Percentiles rank a stretch among this genome's conserved stretches.
Conservation (phyloP, 805 yeast species). For the Naumovozyma dairenensis region DNA sequence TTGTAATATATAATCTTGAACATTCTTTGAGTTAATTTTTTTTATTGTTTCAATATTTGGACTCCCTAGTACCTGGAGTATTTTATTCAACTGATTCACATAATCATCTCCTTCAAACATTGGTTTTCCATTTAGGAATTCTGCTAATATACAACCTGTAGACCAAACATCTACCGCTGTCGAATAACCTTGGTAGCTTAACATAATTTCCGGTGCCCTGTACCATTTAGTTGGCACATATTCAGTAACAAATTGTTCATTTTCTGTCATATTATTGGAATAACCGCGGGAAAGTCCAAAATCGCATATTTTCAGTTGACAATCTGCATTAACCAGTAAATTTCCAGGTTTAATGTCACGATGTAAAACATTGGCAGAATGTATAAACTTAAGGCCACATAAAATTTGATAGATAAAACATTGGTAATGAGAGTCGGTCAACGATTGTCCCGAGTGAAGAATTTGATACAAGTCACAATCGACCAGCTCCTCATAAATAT, state of each 20-base stretch:
- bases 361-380: slow-evolving; percentile 86
- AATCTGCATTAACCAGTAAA: slow-evolving; percentile 85
- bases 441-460: slow-evolving; percentile 83
- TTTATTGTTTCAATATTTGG: slow-evolving; percentile 65
- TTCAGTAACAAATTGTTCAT: slow-evolving; percentile 91
- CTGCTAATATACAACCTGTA: slow-evolving; percentile 94
- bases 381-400: slow-evolving; percentile 84
- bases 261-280: slow-evolving; percentile 68
- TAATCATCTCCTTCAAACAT: slow-evolving; percentile 92
- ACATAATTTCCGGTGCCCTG: slow-evolving; percentile 95
- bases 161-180: slow-evolving; percentile 98
- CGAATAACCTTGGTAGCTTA: slow-evolving; percentile 87
- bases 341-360: slow-evolving; percentile 94
- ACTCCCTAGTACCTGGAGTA: slow-evolving; percentile 81
- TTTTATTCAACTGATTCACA: slow-evolving; percentile 88
- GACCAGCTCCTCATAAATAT: slow-evolving; percentile 92
- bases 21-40: slow-evolving; percentile 74
- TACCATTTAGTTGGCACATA: slow-evolving; percentile 99
- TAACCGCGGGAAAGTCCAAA: slow-evolving; percentile 94
- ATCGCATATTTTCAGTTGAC: slow-evolving; percentile 93
- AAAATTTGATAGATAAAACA: slow-evolving; percentile 83
- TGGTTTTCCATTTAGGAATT: slow-evolving; percentile 82
- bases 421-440: slow-evolving; percentile 93
- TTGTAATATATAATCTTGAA: slow-evolving; percentile 83
- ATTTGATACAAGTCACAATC: slow-evolving; percentile 98